A percentile compares a stretch with the other conserved stretches of the same genome.
These are phyloP conservation scores for Eutypella sp. DNA, from an alignment of 2,329 filamentous ascomycete genomes.

Conservation along the genomic window DNA sequence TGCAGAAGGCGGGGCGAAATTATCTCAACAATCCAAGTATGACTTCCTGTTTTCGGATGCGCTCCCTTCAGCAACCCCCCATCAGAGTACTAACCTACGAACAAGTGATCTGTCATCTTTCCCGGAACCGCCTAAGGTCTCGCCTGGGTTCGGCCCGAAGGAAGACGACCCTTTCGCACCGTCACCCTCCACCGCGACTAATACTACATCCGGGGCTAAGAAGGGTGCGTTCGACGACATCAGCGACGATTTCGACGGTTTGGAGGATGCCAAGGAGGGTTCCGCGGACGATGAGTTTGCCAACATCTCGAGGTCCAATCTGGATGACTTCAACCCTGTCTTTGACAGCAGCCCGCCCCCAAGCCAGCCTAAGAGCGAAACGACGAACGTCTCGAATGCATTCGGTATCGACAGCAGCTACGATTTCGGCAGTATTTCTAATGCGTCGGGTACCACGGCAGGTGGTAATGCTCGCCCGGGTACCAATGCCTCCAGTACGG, in stretches of 20 bases:
- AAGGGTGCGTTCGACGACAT: conserved; percentile 67
- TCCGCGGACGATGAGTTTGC: conserved; percentile 76
- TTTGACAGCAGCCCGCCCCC: conserved; percentile 67
- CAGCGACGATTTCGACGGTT: conserved; percentile 74
- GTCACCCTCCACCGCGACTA: conserved; percentile 30
- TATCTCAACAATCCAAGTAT: conserved; percentile 26
- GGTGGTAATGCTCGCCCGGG: conserved; percentile 30
- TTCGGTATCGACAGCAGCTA: conserved; percentile 55
- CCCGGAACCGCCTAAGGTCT: conserved; percentile 29
- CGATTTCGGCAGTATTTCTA: conserved; percentile 48
- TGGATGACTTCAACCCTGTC: conserved; percentile 76
- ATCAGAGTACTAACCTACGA: conserved; percentile 17
- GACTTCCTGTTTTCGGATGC: conserved; percentile 8
- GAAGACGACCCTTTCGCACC: conserved; percentile 29
- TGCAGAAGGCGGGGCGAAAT: conserved; percentile 11
- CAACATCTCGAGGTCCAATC: conserved; percentile 62
- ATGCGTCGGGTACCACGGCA: conserved; percentile 26
- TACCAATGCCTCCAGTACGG: conserved; percentile 25
- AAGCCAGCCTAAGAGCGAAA: conserved; percentile 50
- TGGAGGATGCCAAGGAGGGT: conserved; percentile 80
- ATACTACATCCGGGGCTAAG: conserved; percentile 29
- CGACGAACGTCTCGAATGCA: conserved; percentile 32
- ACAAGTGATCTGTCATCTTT: conserved; percentile 24
- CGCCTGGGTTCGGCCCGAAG: conserved; percentile 28
- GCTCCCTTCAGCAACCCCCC: not conserved